Conservation (phyloP, 73 alveolate genomes). For the Paramecium bursaria region DNA sequence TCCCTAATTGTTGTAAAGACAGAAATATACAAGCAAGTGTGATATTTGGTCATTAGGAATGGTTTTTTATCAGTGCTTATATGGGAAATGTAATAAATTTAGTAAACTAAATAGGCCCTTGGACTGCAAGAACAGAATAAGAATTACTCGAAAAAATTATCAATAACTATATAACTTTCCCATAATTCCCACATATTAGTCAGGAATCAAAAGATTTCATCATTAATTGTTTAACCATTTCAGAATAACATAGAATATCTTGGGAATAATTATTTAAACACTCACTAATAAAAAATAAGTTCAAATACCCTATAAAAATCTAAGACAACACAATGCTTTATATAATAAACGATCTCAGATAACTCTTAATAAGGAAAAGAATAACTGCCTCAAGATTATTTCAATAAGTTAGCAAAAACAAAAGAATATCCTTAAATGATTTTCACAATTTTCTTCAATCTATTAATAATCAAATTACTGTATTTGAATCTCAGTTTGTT, state of each 20-base stretch:
- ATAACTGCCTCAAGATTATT: too few relatives aligned
- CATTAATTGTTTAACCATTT: neutral
- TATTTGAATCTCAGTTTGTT: too few relatives aligned
- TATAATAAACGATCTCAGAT: too few relatives aligned
- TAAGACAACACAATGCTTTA: too few relatives aligned
- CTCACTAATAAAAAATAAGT: too few relatives aligned
- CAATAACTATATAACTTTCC: neutral
- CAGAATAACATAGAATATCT: slow-evolving; percentile 23
- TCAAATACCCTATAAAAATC: too few relatives aligned
- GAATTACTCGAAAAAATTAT: neutral
- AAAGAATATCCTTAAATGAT: too few relatives aligned
- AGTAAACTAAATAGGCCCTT: neutral
- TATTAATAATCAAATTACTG: too few relatives aligned
- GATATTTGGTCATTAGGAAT: slow-evolving; percentile 70
- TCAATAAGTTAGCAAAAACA: too few relatives aligned
- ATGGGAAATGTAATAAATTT: slow-evolving; percentile 3
- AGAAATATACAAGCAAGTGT: slow-evolving; percentile 52
- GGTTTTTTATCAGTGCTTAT: slow-evolving; percentile 27
- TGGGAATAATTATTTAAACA: slow-evolving; percentile 2
- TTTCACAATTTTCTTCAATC: too few relatives aligned
- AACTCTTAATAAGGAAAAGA: too few relatives aligned
- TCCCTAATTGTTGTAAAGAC: slow-evolving; percentile 27
- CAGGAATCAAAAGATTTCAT: neutral
- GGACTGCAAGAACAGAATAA: neutral
- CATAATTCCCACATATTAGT: neutral